A percentile compares a stretch with the other conserved stretches of the same genome.
phyloP scores from a whole-genome alignment of 257 asterid genomes.

The Fraxinus anomala region DNA sequence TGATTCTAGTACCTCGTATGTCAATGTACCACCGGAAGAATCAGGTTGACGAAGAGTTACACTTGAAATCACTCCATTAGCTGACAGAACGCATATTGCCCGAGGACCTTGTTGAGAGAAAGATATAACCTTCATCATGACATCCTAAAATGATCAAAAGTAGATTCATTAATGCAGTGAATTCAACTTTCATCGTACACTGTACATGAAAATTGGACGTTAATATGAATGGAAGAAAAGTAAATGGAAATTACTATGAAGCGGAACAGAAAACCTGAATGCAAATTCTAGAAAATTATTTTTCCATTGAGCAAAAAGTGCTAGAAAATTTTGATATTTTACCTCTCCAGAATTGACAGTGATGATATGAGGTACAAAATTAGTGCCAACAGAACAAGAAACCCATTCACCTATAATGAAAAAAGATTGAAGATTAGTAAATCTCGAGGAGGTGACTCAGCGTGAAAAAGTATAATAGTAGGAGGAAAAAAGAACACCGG shows the following conservation, averaged over 20 bases:
- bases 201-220: neutral
- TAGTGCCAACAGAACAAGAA: conserved; percentile 50
- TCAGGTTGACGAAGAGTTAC: conserved; percentile 66
- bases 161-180: neutral
- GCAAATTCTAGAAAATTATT: neutral
- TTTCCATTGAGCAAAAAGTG: neutral
- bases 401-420: conserved; percentile 47
- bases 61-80: conserved; percentile 59
- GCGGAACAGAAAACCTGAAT: neutral
- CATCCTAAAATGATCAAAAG: conserved; percentile 52
- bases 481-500: too few relatives aligned
- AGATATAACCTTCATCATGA: conserved; percentile 78
- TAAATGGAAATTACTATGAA: neutral
- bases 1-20: conserved; percentile 50
- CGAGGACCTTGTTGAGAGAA: conserved; percentile 82
- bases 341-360: conserved; percentile 60
- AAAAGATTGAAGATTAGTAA: conserved; percentile 9
- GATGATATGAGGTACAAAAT: conserved; percentile 49
- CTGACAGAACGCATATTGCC: conserved; percentile 63
- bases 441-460: neutral
- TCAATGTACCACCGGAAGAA: conserved; percentile 66
- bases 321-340: neutral
- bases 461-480: neutral
- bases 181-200: neutral
- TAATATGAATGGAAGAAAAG: neutral